Conservation (phyloP, 2,329 filamentous ascomycete genomes). For the Didymella arachidicola region DNA sequence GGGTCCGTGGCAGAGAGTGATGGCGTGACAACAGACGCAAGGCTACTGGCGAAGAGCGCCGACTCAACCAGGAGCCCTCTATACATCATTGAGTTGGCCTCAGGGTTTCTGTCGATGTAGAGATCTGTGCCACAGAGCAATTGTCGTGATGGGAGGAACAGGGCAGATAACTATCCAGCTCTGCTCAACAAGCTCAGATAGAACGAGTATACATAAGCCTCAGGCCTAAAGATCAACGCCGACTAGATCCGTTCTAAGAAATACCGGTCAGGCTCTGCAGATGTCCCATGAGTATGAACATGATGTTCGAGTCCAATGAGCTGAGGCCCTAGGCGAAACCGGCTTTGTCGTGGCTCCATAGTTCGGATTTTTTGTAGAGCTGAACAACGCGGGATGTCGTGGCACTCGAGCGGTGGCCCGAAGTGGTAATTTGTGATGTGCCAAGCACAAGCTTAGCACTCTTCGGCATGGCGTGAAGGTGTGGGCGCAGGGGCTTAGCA, state of each 20-base stretch:
- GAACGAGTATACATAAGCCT: constrained; percentile 11
- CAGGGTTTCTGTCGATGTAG: too few species aligned
- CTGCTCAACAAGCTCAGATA: constrained; percentile 18
- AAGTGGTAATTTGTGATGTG: constrained; percentile 29
- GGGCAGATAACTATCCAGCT: background rate
- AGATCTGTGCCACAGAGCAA: too few species aligned
- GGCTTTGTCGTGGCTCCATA: constrained; percentile 20
- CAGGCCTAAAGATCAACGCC: constrained; percentile 11
- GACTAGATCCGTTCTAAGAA: constrained; percentile 9
- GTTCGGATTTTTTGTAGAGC: constrained; percentile 25
- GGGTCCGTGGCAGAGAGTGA: constrained; percentile 29
- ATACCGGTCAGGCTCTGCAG: constrained; percentile 24
- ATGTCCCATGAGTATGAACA: constrained; percentile 16
- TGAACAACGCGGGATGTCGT: constrained; percentile 31
- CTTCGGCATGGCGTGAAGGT: constrained; percentile 22
- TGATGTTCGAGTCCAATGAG: constrained; percentile 25
- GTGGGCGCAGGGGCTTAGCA: constrained; percentile 20
- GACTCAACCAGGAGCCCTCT: constrained; percentile 17
- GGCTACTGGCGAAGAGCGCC: constrained; percentile 27
- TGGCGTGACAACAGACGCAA: constrained; percentile 25
- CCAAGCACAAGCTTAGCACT: constrained; percentile 26
- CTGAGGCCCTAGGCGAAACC: constrained; percentile 16
- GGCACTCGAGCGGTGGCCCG: constrained; percentile 25
- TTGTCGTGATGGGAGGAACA: background rate
- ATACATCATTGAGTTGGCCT: background rate